Conservation (phyloP, 768 basidiomycete species). For the Inosperma sp. region DNA sequence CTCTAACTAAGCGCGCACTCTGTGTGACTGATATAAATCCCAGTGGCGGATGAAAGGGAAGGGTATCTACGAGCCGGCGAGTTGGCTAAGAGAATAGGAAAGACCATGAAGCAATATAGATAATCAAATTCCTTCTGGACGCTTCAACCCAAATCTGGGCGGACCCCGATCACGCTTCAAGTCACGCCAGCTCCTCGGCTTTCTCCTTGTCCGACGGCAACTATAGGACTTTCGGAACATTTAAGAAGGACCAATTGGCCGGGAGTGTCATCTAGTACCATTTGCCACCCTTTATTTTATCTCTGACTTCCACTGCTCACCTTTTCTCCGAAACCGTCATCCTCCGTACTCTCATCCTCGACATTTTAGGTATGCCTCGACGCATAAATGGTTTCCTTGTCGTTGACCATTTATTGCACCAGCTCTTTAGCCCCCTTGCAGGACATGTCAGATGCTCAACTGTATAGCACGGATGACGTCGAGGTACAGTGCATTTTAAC, state of each 20-base stretch:
- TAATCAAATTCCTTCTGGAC: neutral
- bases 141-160: neutral
- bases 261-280: too few relatives aligned
- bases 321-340: too few relatives aligned
- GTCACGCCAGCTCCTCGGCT: neutral
- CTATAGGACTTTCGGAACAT: neutral
- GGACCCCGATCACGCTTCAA: conserved; percentile 1
- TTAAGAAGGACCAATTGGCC: neutral
- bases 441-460: neutral
- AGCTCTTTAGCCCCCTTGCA: too few relatives aligned
- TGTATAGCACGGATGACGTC: neutral
- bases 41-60: neutral
- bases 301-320: too few relatives aligned
- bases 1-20: too few relatives aligned
- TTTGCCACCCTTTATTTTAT: too few relatives aligned
- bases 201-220: neutral
- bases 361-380: too few relatives aligned
- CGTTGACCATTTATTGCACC: too few relatives aligned
- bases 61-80: neutral
- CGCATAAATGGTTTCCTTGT: too few relatives aligned
- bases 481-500: neutral
- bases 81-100: neutral
- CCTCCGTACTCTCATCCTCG: too few relatives aligned
- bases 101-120: neutral
- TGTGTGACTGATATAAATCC: too few relatives aligned